Base-by-base conservation (phyloP, 2,329 filamentous ascomycete species). In the Paraphoma chrysanthemicola region DNA sequence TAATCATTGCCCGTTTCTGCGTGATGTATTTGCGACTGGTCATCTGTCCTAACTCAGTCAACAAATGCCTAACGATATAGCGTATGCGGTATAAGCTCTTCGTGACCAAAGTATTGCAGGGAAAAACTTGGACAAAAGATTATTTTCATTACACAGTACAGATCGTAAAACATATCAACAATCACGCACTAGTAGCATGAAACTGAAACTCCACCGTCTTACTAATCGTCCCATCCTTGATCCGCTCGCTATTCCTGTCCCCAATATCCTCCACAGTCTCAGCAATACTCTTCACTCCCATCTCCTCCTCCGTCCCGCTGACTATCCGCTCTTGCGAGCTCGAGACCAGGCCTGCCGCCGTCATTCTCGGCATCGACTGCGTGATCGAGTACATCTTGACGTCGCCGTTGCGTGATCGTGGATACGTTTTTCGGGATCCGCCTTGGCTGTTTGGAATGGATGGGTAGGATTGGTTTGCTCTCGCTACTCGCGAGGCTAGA, bases 251-350 rank as follows among this genome's bases (percentile, higher is more conserved):
- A 14, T 28, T 31, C 23, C 23, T 39, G 2, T 33, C 14, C 16
- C 30, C 29, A 8, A n/a, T 23, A 51, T 43, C 28, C 2, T 49
- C 48, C 18, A 43, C 23, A 1, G 48, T 44, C 29, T 17, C 39
- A 16, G 28, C 48, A n/a, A 44, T 33, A 23, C 48, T 51, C 48
- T 51, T 51, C 6, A 44, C 41, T 6, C 48, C 48, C 48, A 51
- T 51, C 14, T 51, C 48, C 7, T 49, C 47, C 33, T 42, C 39
- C 39, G n/a, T n/a, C 11, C 39, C 39, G 16, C 16, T n/a, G 4
- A 51, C 48, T 12, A 51, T 51, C 10, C 29, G n/a, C 28, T 51
- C 48, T 23, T 51, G 48, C 5, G 39, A 44, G 17, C 48, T 51
- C 12, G 39, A 44, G 18, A 36, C 29, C 8, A 31, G 11, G 14